These are phyloP conservation scores for Hortaea sp. DNA, from an alignment of 2,329 filamentous ascomycete species.

Conservation along the genomic window DNA sequence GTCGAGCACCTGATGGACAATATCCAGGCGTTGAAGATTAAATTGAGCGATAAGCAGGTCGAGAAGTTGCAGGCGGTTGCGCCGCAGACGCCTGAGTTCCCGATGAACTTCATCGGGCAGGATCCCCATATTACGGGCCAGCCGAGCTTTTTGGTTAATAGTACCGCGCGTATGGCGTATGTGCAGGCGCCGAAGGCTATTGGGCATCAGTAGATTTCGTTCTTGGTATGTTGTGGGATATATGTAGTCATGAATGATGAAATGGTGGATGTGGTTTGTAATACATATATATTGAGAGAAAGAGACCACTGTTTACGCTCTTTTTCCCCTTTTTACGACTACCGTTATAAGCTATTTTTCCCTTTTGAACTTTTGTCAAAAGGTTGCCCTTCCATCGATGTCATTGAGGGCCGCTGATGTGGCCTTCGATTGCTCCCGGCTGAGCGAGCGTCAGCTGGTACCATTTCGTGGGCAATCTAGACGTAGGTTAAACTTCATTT, in stretches of 20 bases:
- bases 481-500: too few species aligned
- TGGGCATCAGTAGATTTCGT: constrained; percentile 18
- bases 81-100: constrained; percentile 48
- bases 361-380: too few species aligned
- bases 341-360: too few species aligned
- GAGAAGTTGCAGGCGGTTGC: constrained; percentile 53
- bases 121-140: constrained; percentile 21
- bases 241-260: background rate
- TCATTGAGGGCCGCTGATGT: too few species aligned
- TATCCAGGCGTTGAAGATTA: constrained; percentile 55
- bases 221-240: background rate
- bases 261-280: background rate
- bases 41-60: constrained; percentile 53
- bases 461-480: too few species aligned
- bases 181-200: constrained; percentile 21
- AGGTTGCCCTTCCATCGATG: too few species aligned
- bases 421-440: too few species aligned
- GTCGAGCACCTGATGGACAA: constrained; percentile 60
- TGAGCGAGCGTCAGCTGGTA: too few species aligned
- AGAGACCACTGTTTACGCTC: background rate
- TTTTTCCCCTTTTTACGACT: too few species aligned
- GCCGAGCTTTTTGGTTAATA: constrained; percentile 15
- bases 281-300: background rate
- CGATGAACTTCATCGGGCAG: constrained; percentile 45
- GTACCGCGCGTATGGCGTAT: constrained; percentile 18